Evolutionary conservation across 495 filamentous ascomycete species (phyloP).

Genomic region (Podospora tetraspora): DNA sequence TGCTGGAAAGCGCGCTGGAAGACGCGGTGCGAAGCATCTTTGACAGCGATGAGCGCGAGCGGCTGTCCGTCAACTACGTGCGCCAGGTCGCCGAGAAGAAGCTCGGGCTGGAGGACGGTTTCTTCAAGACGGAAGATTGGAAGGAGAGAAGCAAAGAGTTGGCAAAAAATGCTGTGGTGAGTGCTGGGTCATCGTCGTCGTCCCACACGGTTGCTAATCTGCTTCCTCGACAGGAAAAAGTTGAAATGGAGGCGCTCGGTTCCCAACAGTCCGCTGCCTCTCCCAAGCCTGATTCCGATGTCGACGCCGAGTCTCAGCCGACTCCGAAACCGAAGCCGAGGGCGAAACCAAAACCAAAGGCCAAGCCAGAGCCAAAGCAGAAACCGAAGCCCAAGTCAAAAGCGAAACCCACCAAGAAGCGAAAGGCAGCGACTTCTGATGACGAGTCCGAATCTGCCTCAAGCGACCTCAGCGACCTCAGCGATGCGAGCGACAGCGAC

Average conservation of each 20-base stretch:
- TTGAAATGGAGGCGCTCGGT: neutral
- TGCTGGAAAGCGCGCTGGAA: constrained; percentile 44
- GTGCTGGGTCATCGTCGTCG: constrained; percentile 23
- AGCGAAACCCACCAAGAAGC: constrained; percentile 10
- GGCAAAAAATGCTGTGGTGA: constrained; percentile 66
- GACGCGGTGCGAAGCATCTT: constrained; percentile 55
- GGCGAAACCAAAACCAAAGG: constrained; percentile 6
- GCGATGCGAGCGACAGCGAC: constrained; percentile 18
- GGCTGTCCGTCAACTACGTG: constrained; percentile 72
- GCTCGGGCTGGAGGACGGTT: constrained; percentile 59
- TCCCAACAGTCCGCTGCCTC: neutral
- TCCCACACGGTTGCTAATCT: neutral
- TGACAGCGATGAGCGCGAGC: constrained; percentile 50
- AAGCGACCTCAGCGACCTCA: constrained; percentile 13
- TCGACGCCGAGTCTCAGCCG: neutral
- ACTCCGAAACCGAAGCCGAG: constrained; percentile 6
- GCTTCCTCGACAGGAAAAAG: neutral
- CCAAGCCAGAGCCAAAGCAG: constrained; percentile 14
- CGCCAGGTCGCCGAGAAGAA: constrained; percentile 62
- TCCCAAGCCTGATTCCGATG: neutral
- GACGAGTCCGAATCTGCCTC: constrained; percentile 18
- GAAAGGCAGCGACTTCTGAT: constrained; percentile 16
- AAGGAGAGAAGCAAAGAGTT: constrained; percentile 72
- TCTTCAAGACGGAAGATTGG: constrained; percentile 67
- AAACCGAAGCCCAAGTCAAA: constrained; percentile 13